phyloP scores from a whole-genome alignment of 805 yeast genomes.

The Hanseniaspora occidentalis region DNA sequence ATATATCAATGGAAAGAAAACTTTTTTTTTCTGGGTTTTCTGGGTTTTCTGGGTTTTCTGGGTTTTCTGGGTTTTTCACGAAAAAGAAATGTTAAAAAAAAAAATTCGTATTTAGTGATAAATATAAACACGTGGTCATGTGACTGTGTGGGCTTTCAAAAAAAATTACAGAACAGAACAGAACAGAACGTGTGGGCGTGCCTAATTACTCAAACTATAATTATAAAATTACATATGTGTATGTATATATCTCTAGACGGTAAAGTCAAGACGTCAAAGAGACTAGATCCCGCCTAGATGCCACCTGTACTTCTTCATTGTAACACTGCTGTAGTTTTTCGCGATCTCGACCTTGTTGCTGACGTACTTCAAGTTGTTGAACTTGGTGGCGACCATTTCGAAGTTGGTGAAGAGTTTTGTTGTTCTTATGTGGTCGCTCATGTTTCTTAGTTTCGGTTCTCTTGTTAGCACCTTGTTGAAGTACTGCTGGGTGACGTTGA shows the following conservation, averaged over 20 bases:
- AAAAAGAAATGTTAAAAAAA: conserved; percentile 1
- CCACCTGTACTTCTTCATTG: conserved; percentile 1
- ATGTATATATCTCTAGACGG: too few species aligned
- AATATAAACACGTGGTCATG: too few species aligned
- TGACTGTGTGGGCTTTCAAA: too few species aligned
- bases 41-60: conserved; percentile 1
- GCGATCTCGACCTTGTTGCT: not conserved
- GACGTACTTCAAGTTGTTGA: not conserved
- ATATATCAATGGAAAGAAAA: too few species aligned
- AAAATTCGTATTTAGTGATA: not conserved
- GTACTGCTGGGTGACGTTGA: conserved; percentile 1
- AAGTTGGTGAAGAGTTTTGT: conserved; percentile 1
- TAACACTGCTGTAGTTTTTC: conserved; percentile 1
- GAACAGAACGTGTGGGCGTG: not conserved
- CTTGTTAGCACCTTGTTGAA: conserved; percentile 1
- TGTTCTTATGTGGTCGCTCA: conserved; percentile 1
- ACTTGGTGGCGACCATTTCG: not conserved
- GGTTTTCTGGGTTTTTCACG: not conserved
- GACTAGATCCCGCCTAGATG: not conserved
- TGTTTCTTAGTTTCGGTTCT: conserved; percentile 1
- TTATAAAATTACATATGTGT: too few species aligned
- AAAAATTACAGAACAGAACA: not conserved
- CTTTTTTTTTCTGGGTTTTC: too few species aligned
- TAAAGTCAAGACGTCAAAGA: too few species aligned
- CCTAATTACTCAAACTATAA: too few species aligned